These are phyloP conservation scores for Leptographium galeiforme DNA, from an alignment of 2,329 filamentous ascomycete species.

Conservation along the genomic window DNA sequence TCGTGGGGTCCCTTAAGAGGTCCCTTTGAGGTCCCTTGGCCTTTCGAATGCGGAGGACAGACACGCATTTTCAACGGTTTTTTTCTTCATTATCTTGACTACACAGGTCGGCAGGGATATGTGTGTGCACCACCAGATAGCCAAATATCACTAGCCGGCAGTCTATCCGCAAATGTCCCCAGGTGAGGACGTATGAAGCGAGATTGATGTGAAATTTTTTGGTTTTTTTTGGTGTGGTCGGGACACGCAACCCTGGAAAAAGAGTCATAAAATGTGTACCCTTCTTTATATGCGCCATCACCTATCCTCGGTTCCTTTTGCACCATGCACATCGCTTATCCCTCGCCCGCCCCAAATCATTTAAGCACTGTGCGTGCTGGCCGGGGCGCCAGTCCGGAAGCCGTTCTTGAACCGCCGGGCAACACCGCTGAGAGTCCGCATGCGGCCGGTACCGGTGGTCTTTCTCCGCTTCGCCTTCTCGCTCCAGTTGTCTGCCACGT, in stretches of 20 bases:
- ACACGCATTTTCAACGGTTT: too few relatives aligned
- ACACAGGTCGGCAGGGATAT: too few relatives aligned
- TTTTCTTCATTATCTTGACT: too few relatives aligned
- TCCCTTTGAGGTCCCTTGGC: too few relatives aligned
- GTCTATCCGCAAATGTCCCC: too few relatives aligned
- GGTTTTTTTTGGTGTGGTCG: constrained; percentile 1
- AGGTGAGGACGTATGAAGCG: neutral
- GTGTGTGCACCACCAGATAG: too few relatives aligned
- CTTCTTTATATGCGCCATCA: neutral
- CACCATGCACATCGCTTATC: neutral
- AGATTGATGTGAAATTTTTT: neutral
- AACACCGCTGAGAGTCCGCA: constrained; percentile 87
- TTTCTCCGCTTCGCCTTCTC: constrained; percentile 99
- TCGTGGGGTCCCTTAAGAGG: too few relatives aligned
- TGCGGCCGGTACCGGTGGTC: constrained; percentile 94
- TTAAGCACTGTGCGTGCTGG: constrained; percentile 51
- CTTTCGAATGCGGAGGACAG: too few relatives aligned
- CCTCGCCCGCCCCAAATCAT: neutral
- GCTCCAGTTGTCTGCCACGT: constrained; percentile 83
- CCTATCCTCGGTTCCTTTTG: neutral
- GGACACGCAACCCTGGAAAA: neutral
- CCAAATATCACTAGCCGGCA: neutral
- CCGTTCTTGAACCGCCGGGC: constrained; percentile 93
- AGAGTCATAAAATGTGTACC: constrained; percentile 2
- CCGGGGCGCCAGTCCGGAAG: constrained; percentile 83